phyloP scores from a whole-genome alignment of 257 asterid species.

The Salvia hispanica region DNA sequence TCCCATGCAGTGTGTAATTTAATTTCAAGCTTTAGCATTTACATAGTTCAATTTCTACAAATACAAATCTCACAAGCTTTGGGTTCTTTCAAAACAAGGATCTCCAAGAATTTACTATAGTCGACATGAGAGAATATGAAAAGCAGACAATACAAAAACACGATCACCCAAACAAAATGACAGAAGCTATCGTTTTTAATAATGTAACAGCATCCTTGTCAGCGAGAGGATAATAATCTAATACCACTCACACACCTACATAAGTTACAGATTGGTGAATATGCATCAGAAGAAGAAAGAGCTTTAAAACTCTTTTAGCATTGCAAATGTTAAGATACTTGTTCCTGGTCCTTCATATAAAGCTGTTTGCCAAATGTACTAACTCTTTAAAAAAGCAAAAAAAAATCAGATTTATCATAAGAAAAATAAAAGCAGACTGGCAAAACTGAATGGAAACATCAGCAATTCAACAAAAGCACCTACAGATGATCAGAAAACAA shows the following conservation, averaged over 20 bases:
- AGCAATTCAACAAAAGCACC: conserved; percentile 22
- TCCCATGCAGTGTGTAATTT: neutral
- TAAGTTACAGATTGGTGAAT: neutral
- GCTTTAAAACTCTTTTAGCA: neutral
- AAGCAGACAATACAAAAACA: neutral
- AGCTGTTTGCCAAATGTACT: conserved; percentile 7
- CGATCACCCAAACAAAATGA: neutral
- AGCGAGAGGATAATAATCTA: neutral
- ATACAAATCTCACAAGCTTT: no score
- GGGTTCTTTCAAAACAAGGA: no score
- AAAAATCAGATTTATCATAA: neutral
- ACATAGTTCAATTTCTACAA: neutral
- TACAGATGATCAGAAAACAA: conserved; percentile 20
- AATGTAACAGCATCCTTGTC: neutral
- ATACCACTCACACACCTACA: neutral
- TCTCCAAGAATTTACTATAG: neutral
- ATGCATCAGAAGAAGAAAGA: neutral
- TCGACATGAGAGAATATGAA: neutral
- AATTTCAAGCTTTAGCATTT: neutral
- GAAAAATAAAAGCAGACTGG: neutral
- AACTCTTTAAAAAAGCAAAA: conserved; percentile 10
- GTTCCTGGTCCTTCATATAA: conserved; percentile 5
- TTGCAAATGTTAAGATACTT: neutral
- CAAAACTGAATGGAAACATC: conserved; percentile 13
- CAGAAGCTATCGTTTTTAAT: neutral